Evolutionary conservation across 805 yeast genomes (phyloP).

Genomic region (Candida ponderosae): DNA sequence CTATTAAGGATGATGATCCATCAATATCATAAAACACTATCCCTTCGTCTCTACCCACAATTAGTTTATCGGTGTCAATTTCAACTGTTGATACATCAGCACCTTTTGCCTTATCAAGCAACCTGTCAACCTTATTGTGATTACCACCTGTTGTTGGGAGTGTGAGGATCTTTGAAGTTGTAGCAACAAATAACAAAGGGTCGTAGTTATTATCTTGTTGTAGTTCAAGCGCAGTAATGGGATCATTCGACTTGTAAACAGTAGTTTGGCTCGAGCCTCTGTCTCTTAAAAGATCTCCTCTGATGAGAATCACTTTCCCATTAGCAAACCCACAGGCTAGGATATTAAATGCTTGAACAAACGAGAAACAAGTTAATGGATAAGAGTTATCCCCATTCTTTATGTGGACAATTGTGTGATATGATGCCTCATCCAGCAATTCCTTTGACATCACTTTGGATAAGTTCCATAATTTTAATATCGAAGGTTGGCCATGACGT

Average conservation of each 20-base stretch:
- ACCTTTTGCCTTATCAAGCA: constrained; percentile 38
- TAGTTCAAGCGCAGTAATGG: constrained; percentile 72
- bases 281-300: constrained; percentile 87
- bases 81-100: constrained; percentile 38
- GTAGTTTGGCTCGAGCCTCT: constrained; percentile 84
- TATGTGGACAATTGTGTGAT: constrained; percentile 54
- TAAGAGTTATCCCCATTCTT: constrained; percentile 68
- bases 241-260: constrained; percentile 63
- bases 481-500: constrained; percentile 59
- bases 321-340: constrained; percentile 75
- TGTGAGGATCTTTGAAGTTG: constrained; percentile 64
- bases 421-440: constrained; percentile 31
- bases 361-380: constrained; percentile 64
- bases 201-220: constrained; percentile 32
- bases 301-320: constrained; percentile 70
- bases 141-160: constrained; percentile 75
- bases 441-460: constrained; percentile 31
- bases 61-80: constrained; percentile 36
- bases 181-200: constrained; percentile 57
- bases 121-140: constrained; percentile 49
- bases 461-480: constrained; percentile 69
- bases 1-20: constrained; percentile 46
- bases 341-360: constrained; percentile 49
- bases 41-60: constrained; percentile 60
- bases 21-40: constrained; percentile 53